Conservation (phyloP, 768 basidiomycete species). For the Psilocybe azurescens region DNA sequence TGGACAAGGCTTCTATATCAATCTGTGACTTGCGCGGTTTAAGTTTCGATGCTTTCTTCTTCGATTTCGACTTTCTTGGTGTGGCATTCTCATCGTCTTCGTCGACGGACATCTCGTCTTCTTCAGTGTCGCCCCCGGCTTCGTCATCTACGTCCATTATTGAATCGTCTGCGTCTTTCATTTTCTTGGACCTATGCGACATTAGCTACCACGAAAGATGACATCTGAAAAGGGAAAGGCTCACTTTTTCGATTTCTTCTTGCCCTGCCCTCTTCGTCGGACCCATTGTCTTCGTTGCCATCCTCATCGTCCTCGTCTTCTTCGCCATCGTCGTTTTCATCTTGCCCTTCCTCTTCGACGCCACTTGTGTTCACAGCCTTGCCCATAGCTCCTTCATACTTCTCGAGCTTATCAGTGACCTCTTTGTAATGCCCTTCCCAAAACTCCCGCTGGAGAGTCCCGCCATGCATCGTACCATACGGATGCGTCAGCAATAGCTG, state of each 20-base stretch:
- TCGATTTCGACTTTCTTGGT: constrained; percentile 46
- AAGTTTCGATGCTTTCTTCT: constrained; percentile 49
- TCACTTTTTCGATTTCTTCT: constrained; percentile 42
- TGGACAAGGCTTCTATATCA: constrained; percentile 67
- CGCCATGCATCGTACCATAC: constrained; percentile 85
- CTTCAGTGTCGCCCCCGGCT: constrained; percentile 41
- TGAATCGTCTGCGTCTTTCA: constrained; percentile 18
- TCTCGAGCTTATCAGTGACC: constrained; percentile 66
- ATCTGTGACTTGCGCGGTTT: constrained; percentile 72
- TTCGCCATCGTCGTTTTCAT: constrained; percentile 38
- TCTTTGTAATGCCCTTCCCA: constrained; percentile 78
- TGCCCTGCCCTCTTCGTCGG: constrained; percentile 34
- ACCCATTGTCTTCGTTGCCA: constrained; percentile 39
- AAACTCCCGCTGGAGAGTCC: constrained; percentile 68
- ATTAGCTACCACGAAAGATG: constrained; percentile 1
- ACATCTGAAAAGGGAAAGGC: constrained; percentile 1
- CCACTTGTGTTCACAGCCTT: constrained; percentile 53
- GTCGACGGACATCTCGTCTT: constrained; percentile 45
- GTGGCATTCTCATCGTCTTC: constrained; percentile 39
- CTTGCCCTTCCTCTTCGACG: constrained; percentile 36
- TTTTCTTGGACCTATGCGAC: constrained; percentile 31
- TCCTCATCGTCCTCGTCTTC: constrained; percentile 38
- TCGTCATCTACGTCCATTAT: constrained; percentile 61
- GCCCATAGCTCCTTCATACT: constrained; percentile 70
- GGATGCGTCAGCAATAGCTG: constrained; percentile 87